phyloP scores from a whole-genome alignment of 1,284 basidiomycete species.

The Abortiporus biennis region DNA sequence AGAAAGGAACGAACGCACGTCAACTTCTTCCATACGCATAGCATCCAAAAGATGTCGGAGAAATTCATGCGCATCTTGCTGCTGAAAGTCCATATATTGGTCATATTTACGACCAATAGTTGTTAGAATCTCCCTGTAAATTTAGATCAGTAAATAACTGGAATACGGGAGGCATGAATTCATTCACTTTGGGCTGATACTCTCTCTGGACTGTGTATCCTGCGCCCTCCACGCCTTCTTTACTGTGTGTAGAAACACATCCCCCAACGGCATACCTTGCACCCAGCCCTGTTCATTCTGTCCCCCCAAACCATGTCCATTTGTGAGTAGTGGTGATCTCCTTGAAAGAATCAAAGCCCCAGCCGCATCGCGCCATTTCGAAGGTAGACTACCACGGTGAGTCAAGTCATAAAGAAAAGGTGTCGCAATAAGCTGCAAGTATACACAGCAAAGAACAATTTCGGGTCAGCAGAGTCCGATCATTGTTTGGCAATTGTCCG shows the following conservation, averaged over 20 bases:
- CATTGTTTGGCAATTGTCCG: no score
- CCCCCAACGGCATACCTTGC: constrained; percentile 58
- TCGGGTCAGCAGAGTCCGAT: background rate
- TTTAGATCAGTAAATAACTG: background rate
- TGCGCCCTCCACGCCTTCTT: constrained; percentile 57
- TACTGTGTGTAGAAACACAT: constrained; percentile 53
- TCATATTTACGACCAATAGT: constrained; percentile 82
- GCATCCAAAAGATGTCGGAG: constrained; percentile 84
- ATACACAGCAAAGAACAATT: background rate
- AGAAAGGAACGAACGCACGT: constrained; percentile 47
- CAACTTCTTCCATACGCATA: constrained; percentile 93
- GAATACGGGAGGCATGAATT: background rate
- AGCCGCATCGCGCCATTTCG: constrained; percentile 31
- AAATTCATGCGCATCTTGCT: constrained; percentile 95
- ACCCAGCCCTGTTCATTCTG: constrained; percentile 44
- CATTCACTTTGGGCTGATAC: constrained; percentile 59
- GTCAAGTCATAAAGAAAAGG: constrained; percentile 54
- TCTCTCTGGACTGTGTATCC: constrained; percentile 39
- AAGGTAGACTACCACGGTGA: constrained; percentile 44
- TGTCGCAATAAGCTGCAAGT: constrained; percentile 56
- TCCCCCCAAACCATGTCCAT: constrained; percentile 51
- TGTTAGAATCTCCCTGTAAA: constrained; percentile 48
- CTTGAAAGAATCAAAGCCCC: constrained; percentile 35
- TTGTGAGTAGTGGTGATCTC: constrained; percentile 61
- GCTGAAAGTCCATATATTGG: constrained; percentile 87